These are phyloP conservation scores for Rhododendron kiyosumense DNA, from an alignment of 148 eudicot genomes.

Conservation along the genomic window DNA sequence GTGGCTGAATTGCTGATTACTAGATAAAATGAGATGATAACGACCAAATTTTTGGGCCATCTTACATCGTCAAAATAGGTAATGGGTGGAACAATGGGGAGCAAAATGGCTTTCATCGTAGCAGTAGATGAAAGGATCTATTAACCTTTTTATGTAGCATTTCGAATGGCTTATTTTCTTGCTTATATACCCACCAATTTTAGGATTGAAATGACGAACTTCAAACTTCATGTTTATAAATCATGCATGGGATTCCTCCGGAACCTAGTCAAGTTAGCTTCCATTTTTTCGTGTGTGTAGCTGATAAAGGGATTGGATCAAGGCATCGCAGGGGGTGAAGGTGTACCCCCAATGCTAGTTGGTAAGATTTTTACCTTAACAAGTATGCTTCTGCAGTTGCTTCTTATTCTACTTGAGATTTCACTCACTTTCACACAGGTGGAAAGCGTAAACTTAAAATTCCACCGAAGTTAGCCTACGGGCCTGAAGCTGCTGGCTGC, in stretches of 20 bases:
- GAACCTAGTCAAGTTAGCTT: not conserved
- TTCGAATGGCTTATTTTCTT: not conserved
- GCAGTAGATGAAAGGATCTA: not conserved
- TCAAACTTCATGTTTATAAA: not conserved
- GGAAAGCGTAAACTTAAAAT: conserved; percentile 83
- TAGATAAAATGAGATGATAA: not conserved
- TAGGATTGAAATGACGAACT: not conserved
- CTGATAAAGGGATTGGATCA: conserved; percentile 88
- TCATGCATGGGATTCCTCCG: not conserved
- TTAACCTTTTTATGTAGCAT: not conserved
- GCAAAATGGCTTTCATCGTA: not conserved
- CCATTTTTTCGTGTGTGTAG: conserved; percentile 23
- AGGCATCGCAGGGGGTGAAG: conserved; percentile 88
- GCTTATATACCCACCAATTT: not conserved
- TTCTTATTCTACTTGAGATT: not conserved
- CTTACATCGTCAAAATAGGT: not conserved
- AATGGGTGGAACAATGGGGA: not conserved
- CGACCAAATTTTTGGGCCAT: not conserved
- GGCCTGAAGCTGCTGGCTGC: conserved; percentile 96
- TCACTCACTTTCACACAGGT: conserved; percentile 33
- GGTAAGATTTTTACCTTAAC: conserved; percentile 37
- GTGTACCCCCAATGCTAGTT: conserved; percentile 86
- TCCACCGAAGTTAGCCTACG: conserved; percentile 85
- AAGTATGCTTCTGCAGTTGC: not conserved
- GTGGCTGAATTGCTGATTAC: not conserved